Evolutionary conservation across 805 yeast species (phyloP), one percentile per base, ranked within the genome.

Genomic region (Candida qinlingensis): DNA sequence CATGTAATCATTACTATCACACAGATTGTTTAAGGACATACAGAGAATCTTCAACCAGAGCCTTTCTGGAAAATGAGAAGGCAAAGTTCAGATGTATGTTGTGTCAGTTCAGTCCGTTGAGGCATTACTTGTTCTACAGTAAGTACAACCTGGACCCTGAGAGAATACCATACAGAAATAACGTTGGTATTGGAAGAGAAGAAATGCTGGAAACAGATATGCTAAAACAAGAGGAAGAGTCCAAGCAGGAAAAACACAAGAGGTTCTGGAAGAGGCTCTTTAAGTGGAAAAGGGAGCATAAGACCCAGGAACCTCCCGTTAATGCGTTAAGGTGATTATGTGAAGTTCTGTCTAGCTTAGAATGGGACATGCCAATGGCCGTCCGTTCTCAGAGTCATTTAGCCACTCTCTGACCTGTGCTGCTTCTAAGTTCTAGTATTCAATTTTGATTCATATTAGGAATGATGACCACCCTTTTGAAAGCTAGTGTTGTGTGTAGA

Each of bases 1-100:
- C 55, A 7, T 52, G 55, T 36, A 39, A 41, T 7, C 53, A 49
- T 35, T 26, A 12, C 12, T 42, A 36, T 25, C 53, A 52, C 30
- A 6, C n/a, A 25, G 33, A 27, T 3, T 49, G 54, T 44, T 7
- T 48, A 3, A 13, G 10, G 11, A 39, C n/a, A 10, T 44, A 35
- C 37, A 39, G 34, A 42, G 26, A 29, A 5, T 12, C 19, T 11
- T 25, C 37, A 12, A 8, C 19, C 19, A 19, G 19, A 19, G 19
- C 2, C 3, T 3, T 19, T 19, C 19, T 19, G 3, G 3, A 2
- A 19, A 19, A 19, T 19, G 19, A 27, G 26, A 25, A 31, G 26
- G 41, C 34, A 39, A 19, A 19, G 3, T 19, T 19, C 36, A 45
- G 30, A n/a, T 50, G 53, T 44, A 7, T 33, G 7, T 10, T 50